Evolutionary conservation across 805 yeast genomes (phyloP).

Genomic region (Hyphopichia homilentoma): DNA sequence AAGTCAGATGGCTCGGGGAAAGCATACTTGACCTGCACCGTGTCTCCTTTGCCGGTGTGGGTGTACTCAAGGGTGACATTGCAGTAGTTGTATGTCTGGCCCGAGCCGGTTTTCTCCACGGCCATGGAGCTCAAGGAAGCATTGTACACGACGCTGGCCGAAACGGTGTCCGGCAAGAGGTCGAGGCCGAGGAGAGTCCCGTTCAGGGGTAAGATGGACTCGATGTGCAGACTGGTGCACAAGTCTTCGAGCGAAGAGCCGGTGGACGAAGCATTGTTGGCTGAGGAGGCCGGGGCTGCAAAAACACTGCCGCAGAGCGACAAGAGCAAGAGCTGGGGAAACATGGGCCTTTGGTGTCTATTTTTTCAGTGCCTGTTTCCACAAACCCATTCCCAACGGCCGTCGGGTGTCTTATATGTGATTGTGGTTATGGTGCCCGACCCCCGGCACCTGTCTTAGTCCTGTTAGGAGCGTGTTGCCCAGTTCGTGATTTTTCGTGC

Average conservation of each 20-base stretch:
- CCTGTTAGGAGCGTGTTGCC: too few species aligned
- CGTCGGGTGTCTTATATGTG: too few species aligned
- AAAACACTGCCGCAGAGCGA: too few species aligned
- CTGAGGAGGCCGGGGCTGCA: not conserved
- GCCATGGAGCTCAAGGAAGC: not conserved
- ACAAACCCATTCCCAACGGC: too few species aligned
- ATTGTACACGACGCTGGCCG: not conserved
- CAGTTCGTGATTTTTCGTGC: too few species aligned
- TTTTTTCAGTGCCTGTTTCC: too few species aligned
- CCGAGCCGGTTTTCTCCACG: not conserved
- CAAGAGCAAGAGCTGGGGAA: too few species aligned
- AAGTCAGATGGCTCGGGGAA: constrained; percentile 4
- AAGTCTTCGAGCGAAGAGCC: too few species aligned
- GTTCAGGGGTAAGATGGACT: constrained; percentile 3
- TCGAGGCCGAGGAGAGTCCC: constrained; percentile 5
- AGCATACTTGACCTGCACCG: constrained; percentile 3
- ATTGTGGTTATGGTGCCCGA: too few species aligned
- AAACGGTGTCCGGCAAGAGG: constrained; percentile 1
- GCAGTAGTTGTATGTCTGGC: constrained; percentile 3
- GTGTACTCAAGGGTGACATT: constrained; percentile 3
- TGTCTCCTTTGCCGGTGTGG: constrained; percentile 3
- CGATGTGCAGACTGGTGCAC: too few species aligned
- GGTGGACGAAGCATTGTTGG: constrained; percentile 1
- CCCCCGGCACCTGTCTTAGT: too few species aligned
- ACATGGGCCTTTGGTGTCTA: too few species aligned